A percentile compares a stretch with the other conserved stretches of the same genome.
Evolutionary conservation across 2,329 filamentous ascomycete genomes (phyloP).

Genomic region (Capronia coronata): DNA sequence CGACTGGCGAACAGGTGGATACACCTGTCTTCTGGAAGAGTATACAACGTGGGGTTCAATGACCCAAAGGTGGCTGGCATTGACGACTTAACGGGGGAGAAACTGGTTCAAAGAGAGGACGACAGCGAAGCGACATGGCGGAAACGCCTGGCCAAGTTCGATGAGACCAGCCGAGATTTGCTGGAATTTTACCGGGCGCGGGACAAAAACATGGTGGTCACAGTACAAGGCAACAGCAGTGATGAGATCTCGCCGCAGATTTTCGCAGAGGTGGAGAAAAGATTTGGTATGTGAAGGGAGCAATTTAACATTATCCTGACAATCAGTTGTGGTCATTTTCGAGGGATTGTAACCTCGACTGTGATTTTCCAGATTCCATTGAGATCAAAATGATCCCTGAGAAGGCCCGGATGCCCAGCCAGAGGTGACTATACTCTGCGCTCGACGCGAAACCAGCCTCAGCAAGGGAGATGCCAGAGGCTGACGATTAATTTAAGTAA

Average conservation of each 20-base stretch:
- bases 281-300: slow-evolving; percentile 50
- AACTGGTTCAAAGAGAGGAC: slow-evolving; percentile 72
- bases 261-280: slow-evolving; percentile 70
- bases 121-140: slow-evolving; percentile 84
- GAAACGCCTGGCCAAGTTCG: slow-evolving; percentile 71
- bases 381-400: slow-evolving; percentile 30
- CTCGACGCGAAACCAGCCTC: slow-evolving; percentile 27
- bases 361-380: slow-evolving; percentile 30
- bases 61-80: slow-evolving; percentile 69
- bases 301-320: neutral
- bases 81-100: slow-evolving; percentile 88
- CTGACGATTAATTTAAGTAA: slow-evolving; percentile 26
- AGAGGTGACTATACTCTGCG: slow-evolving; percentile 27
- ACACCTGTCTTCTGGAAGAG: slow-evolving; percentile 79
- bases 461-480: slow-evolving; percentile 21
- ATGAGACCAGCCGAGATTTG: slow-evolving; percentile 76
- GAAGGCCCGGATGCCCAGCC: slow-evolving; percentile 28
- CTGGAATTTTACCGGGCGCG: slow-evolving; percentile 82
- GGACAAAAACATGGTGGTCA: slow-evolving; percentile 64
- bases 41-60: slow-evolving; percentile 95
- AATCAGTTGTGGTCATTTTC: neutral
- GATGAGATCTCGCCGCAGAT: slow-evolving; percentile 94
- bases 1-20: slow-evolving; percentile 91
- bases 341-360: slow-evolving; percentile 28
- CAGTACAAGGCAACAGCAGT: slow-evolving; percentile 79